These are phyloP conservation scores for Gamsiella multidivaricata DNA, from an alignment of 192 early-diverging fungal species.

Conservation along the genomic window DNA sequence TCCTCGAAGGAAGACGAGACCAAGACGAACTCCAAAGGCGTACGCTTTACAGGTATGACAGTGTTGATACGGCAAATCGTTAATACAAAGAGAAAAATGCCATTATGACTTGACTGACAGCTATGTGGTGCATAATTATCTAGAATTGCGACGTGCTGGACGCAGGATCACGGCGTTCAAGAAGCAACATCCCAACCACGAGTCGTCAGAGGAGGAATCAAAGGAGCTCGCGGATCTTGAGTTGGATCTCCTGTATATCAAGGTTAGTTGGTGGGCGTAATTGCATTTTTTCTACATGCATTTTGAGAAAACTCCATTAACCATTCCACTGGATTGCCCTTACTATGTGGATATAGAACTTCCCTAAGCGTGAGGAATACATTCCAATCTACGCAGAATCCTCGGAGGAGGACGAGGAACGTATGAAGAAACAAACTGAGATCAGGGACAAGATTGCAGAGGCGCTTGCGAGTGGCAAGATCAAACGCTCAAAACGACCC, in stretches of 20 bases:
- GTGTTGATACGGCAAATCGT: too few species aligned
- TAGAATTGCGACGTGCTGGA: constrained; percentile 43
- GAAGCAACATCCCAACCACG: constrained; percentile 39
- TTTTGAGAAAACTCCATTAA: too few species aligned
- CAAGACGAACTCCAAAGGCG: constrained; percentile 4
- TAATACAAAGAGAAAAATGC: background rate
- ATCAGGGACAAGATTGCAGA: constrained; percentile 32
- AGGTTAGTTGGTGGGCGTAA: constrained; percentile 14
- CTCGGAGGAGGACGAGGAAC: constrained; percentile 11
- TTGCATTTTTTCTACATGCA: background rate
- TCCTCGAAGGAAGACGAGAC: background rate
- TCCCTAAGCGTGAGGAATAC: constrained; percentile 35
- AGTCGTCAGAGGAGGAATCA: constrained; percentile 28
- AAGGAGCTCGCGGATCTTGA: constrained; percentile 24
- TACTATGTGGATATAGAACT: too few species aligned
- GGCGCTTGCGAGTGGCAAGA: constrained; percentile 28
- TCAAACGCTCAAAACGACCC: constrained; percentile 12
- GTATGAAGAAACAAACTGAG: constrained; percentile 20
- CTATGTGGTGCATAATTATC: background rate
- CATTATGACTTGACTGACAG: too few species aligned
- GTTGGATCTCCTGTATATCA: constrained; percentile 40
- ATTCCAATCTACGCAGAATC: constrained; percentile 42
- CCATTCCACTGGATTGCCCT: too few species aligned
- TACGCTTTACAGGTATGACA: constrained; percentile 44
- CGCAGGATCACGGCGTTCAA: constrained; percentile 37